Evolutionary conservation across 345 rosid genomes (phyloP).

Genomic region (Eucalyptus marginata): DNA sequence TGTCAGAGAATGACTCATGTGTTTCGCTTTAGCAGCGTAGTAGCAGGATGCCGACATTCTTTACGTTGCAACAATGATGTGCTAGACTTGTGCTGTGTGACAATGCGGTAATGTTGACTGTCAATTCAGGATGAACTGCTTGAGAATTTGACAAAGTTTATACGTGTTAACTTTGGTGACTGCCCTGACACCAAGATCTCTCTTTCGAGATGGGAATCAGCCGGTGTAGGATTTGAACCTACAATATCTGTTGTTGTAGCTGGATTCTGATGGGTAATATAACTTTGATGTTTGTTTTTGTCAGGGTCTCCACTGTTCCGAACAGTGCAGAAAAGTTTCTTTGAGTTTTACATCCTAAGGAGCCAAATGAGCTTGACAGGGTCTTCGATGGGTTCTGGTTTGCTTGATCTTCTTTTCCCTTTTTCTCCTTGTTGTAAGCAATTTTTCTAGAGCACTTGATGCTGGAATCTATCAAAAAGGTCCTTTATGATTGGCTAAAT

Average conservation of each 20-base stretch:
- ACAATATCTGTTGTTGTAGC: not conserved
- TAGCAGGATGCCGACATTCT: not conserved
- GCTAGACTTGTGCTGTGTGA: not conserved
- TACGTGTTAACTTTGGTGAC: not conserved
- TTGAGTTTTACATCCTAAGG: not conserved
- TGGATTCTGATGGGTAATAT: not conserved
- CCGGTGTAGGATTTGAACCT: not conserved
- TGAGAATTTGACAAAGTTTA: not conserved
- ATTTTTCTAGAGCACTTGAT: not conserved
- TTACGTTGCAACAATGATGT: not conserved
- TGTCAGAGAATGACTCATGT: not conserved
- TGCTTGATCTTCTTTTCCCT: constrained; percentile 4
- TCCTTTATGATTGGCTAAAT: not conserved
- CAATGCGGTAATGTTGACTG: not conserved
- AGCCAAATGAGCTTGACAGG: constrained; percentile 68
- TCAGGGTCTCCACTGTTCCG: constrained; percentile 6
- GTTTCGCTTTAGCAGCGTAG: not conserved
- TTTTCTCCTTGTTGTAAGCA: not conserved
- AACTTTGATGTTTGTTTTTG: not conserved
- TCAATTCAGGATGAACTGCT: not conserved
- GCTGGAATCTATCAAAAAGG: not conserved
- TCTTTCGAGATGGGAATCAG: not conserved
- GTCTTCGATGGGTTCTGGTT: constrained; percentile 59
- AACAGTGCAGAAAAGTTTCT: not conserved
- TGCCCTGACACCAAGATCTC: not conserved